Percentiles rank a stretch among this genome's conserved stretches.
Evolutionary conservation across 2,329 filamentous ascomycete genomes (phyloP).

Genomic region (Ophiostoma himal-ulmi): DNA sequence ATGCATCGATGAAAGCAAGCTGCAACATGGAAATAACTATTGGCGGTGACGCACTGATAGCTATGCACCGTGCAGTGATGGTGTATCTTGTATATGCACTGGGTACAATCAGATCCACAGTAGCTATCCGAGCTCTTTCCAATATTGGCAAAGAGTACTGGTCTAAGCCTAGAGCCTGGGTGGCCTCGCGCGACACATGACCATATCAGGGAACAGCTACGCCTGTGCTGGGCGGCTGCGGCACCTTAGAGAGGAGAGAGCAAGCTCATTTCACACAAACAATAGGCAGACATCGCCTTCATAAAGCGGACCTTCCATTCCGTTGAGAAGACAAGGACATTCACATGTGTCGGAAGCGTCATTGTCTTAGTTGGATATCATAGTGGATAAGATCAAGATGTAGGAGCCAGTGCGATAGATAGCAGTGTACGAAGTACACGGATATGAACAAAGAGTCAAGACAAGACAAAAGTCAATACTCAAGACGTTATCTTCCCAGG

Average conservation of each 20-base stretch:
- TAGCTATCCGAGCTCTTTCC: conserved; percentile 7
- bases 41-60: neutral
- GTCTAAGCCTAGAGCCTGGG: neutral
- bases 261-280: neutral
- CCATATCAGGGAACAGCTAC: conserved; percentile 10
- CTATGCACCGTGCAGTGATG: neutral
- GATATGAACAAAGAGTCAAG: neutral
- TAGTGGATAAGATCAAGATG: neutral
- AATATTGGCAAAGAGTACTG: neutral
- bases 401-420: neutral
- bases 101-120: conserved; percentile 11
- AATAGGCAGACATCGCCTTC: neutral
- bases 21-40: neutral
- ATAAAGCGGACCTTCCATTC: neutral
- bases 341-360: conserved; percentile 9
- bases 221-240: conserved; percentile 7
- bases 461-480: neutral
- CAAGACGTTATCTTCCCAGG: conserved; percentile 7
- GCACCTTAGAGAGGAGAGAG: neutral
- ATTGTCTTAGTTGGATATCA: neutral
- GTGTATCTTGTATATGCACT: conserved; percentile 4
- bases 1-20: neutral
- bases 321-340: neutral
- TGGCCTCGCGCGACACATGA: conserved; percentile 19
- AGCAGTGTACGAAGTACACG: neutral